Evolutionary conservation across 257 asterid species (phyloP), one percentile per base, ranked within the genome.

Genomic region (Solanum tacnaense): DNA sequence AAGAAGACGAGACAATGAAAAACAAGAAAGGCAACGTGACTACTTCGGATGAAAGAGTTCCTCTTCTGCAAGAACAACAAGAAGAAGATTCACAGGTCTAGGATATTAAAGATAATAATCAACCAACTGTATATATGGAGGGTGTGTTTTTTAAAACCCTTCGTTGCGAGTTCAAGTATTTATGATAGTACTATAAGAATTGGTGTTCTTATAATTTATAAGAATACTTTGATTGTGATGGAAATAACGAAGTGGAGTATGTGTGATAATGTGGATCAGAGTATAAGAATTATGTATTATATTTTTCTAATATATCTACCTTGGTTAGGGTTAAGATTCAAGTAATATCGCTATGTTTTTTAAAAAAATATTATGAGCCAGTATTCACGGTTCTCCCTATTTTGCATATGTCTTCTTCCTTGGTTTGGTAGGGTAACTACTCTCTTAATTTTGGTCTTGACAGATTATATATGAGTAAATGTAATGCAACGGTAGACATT

Each of bases 11-110:
- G 39, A 72, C 20, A 38, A 86, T 86, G 62, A 41, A 39, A 89
- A 39, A 62, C 83, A 13, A 62, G 18, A 75, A 56, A 31, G 35
- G 88, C 79, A 67, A 68, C 15, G 41, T 25, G 27, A 29, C 83
- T 20, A 16, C 73, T 15, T 71, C 89, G 32, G 91, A 89, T 60
- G 87, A 92, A 20, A 93, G 90, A 89, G 90, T 92, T 15, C 96
- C 96, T 21, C 94, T 92, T 70, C 88, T 94, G 38, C 38, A 27
- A 78, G 36, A 78, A 84, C 88, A 85, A 67, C 4, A 78, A 25
- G 3, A 44, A 13, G 25, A 87, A 32, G 91, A 92, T 38, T 92
- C 90, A 4, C 90, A 75, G 34, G 95, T 92, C 34, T 92, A 91
- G 67, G 25, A 67, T 60, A 23, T 23, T 72, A 36, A 5, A 3